These are phyloP conservation scores for Ceratobasidium sp. DNA, from an alignment of 1,284 basidiomycete species.

Conservation along the genomic window DNA sequence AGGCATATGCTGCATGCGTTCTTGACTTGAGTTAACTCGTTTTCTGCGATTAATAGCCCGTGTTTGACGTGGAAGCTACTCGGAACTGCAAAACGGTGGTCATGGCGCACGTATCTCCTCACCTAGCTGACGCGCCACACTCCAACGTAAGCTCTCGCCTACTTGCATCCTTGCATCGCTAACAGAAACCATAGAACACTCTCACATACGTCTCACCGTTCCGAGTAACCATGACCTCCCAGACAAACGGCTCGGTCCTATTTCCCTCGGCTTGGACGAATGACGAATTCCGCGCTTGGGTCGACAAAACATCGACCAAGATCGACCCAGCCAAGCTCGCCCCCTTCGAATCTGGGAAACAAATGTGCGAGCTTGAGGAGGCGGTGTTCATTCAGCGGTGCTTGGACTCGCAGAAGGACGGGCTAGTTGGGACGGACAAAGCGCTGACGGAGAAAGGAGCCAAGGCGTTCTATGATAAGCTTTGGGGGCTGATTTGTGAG, in stretches of 20 bases:
- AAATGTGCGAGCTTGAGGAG: slow-evolving; percentile 43
- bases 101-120: slow-evolving; percentile 59
- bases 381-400: slow-evolving; percentile 38
- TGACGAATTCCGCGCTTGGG: slow-evolving; percentile 39
- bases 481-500: slow-evolving; percentile 41
- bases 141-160: slow-evolving; percentile 35
- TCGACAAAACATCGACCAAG: slow-evolving; percentile 32
- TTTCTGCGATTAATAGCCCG: slow-evolving; percentile 52
- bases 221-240: slow-evolving; percentile 32
- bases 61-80: slow-evolving; percentile 58
- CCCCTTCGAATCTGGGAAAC: slow-evolving; percentile 42
- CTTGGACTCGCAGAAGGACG: slow-evolving; percentile 40
- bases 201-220: slow-evolving; percentile 44
- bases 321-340: slow-evolving; percentile 38
- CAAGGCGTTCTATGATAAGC: slow-evolving; percentile 43
- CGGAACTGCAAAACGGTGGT: slow-evolving; percentile 56
- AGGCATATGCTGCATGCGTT: not conserved
- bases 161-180: slow-evolving; percentile 39
- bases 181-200: slow-evolving; percentile 21
- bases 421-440: slow-evolving; percentile 21
- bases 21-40: not conserved
- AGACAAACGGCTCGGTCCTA: not conserved
- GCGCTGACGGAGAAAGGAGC: slow-evolving; percentile 41
- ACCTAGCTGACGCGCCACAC: slow-evolving; percentile 58
- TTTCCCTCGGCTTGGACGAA: slow-evolving; percentile 42